A percentile compares a stretch with the other conserved stretches of the same genome.
These are phyloP conservation scores for Chlorella vulgaris DNA, from an alignment of 139 green algal genomes.

Conservation along the genomic window DNA sequence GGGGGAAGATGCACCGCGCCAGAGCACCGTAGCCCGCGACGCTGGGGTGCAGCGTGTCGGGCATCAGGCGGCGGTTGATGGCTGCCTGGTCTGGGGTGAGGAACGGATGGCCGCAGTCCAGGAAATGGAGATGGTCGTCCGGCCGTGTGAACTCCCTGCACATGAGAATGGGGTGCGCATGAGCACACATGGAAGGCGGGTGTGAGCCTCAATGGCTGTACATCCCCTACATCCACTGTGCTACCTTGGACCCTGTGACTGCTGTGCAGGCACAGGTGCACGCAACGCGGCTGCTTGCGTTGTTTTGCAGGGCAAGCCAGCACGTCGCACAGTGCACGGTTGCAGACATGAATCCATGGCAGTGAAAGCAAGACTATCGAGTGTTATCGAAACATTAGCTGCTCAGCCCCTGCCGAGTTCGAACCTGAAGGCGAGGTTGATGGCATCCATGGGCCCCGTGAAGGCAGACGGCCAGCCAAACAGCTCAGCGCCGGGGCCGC, in stretches of 20 bases:
- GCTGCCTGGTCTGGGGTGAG: not conserved
- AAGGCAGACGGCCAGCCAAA: constrained; percentile 17
- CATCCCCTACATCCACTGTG: too few species aligned
- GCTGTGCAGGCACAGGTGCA: too few species aligned
- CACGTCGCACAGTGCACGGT: too few species aligned
- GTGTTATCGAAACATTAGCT: too few species aligned
- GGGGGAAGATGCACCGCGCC: constrained; percentile 39
- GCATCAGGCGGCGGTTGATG: constrained; percentile 29
- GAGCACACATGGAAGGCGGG: not conserved
- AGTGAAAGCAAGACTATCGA: not conserved
- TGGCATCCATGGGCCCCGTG: not conserved
- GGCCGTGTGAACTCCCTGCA: constrained; percentile 14
- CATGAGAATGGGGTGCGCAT: too few species aligned
- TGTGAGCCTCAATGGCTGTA: not conserved
- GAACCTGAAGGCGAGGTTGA: constrained; percentile 21
- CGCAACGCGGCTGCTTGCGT: too few species aligned
- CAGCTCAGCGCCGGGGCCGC: not conserved
- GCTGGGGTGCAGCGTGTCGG: constrained; percentile 46
- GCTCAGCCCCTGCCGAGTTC: too few species aligned
- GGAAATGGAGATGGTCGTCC: constrained; percentile 27
- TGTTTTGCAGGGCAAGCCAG: too few species aligned
- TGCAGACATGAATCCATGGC: not conserved
- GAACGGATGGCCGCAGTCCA: constrained; percentile 37
- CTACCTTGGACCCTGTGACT: too few species aligned
- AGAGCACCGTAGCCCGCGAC: constrained; percentile 37